Evolutionary conservation across 768 basidiomycete species (phyloP).

Genomic region (Solioccasus polychromus): DNA sequence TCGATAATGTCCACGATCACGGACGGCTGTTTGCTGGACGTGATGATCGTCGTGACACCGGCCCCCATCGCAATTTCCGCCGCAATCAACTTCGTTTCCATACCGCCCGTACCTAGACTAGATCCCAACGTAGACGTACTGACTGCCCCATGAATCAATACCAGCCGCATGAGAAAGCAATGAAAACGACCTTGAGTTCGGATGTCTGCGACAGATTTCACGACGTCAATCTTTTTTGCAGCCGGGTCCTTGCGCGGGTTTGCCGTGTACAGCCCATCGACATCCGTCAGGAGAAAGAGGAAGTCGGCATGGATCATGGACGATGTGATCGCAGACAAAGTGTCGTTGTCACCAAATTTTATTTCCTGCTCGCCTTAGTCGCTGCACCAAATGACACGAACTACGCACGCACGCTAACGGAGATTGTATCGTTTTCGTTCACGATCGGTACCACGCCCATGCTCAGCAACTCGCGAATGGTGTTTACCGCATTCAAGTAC

Average conservation of each 20-base stretch:
- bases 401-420: slow-evolving; percentile 76
- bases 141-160: slow-evolving; percentile 44
- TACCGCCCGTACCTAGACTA: slow-evolving; percentile 93
- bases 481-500: slow-evolving; percentile 96
- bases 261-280: slow-evolving; percentile 91
- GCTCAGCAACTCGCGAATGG: slow-evolving; percentile 83
- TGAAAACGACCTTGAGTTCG: slow-evolving; percentile 65
- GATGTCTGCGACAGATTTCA: slow-evolving; percentile 79
- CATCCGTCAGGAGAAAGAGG: slow-evolving; percentile 94
- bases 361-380: slow-evolving; percentile 71
- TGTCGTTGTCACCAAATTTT: slow-evolving; percentile 99
- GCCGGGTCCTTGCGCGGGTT: slow-evolving; percentile 90
- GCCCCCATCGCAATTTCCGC: slow-evolving; percentile 96
- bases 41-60: slow-evolving; percentile 89
- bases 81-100: slow-evolving; percentile 99
- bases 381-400: background rate
- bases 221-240: slow-evolving; percentile 78
- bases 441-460: slow-evolving; percentile 98
- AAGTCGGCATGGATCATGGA: slow-evolving; percentile 99
- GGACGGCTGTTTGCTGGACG: slow-evolving; percentile 75
- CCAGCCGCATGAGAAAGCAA: background rate
- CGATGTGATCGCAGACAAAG: slow-evolving; percentile 93
- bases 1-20: slow-evolving; percentile 81
- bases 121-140: slow-evolving; percentile 92
- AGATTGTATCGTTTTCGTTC: slow-evolving; percentile 98